These are phyloP conservation scores for Pichia sp. DNA, from an alignment of 1,139 yeast genomes.

Conservation along the genomic window DNA sequence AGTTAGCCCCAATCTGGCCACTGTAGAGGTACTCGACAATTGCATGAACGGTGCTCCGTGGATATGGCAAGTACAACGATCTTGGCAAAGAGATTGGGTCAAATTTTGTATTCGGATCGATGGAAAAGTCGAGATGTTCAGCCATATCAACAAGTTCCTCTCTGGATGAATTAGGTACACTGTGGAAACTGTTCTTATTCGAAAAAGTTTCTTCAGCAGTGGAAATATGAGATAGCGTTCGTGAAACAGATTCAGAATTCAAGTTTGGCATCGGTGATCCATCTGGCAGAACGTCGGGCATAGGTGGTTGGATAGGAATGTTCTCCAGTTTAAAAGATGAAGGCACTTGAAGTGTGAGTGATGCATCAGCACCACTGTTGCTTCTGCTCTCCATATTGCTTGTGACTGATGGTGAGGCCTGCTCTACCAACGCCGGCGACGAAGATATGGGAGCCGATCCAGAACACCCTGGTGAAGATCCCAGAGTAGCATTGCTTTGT, in stretches of 20 bases:
- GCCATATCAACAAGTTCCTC: conserved; percentile 1
- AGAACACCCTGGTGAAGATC: background rate
- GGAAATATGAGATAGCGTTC: background rate
- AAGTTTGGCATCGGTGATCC: conserved; percentile 10
- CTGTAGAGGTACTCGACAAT: conserved; percentile 71
- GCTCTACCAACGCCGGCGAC: background rate
- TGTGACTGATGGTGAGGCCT: background rate
- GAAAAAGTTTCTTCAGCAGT: background rate
- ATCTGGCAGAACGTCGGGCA: conserved; percentile 36
- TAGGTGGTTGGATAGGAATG: conserved; percentile 39
- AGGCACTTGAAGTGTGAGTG: background rate
- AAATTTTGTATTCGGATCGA: conserved; percentile 5
- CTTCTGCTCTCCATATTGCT: background rate
- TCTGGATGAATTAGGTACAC: background rate
- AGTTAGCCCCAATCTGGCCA: conserved; percentile 72
- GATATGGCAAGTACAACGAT: conserved; percentile 62
- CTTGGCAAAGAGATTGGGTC: conserved; percentile 46
- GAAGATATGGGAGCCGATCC: background rate
- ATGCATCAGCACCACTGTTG: background rate
- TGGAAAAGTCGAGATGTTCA: background rate
- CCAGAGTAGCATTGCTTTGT: background rate
- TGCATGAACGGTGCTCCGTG: conserved; percentile 57
- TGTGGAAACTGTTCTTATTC: background rate
- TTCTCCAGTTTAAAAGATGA: conserved; percentile 5
- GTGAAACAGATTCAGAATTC: background rate